Conservation (phyloP, 139 green algal genomes). For the Ulvella scutata region DNA sequence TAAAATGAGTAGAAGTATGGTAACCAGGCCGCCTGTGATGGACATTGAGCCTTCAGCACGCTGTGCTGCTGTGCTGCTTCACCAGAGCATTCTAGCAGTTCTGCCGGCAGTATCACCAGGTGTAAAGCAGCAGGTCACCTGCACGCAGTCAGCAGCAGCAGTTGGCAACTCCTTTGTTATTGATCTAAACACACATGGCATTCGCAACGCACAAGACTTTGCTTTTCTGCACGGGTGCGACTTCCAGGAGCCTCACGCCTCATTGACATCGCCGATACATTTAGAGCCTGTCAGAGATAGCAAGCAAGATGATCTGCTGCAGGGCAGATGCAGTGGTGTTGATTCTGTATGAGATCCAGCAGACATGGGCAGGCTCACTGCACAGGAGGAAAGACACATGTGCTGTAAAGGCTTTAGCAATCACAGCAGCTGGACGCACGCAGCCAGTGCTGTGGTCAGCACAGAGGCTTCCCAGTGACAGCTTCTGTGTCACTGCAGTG, state of each 20-base stretch:
- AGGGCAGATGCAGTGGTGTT: conserved; percentile 65
- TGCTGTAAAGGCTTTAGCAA: conserved; percentile 49
- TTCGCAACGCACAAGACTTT: conserved; percentile 45
- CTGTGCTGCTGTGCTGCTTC: conserved; percentile 65
- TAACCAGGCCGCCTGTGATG: conserved; percentile 27
- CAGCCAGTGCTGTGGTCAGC: conserved; percentile 64
- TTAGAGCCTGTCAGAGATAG: background rate
- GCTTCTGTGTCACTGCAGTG: conserved; percentile 43
- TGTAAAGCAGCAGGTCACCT: conserved; percentile 2
- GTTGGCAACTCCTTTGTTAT: conserved; percentile 63
- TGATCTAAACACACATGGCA: conserved; percentile 39
- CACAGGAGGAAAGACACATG: conserved; percentile 59
- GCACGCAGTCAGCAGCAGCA: conserved; percentile 12
- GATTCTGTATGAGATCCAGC: conserved; percentile 65
- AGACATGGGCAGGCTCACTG: conserved; percentile 58
- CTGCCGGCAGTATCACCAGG: conserved; percentile 31
- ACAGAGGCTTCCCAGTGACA: conserved; percentile 49
- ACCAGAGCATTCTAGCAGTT: conserved; percentile 45
- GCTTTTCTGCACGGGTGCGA: conserved; percentile 79
- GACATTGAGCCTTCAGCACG: conserved; percentile 51
- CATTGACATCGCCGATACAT: background rate
- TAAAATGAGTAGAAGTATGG: background rate
- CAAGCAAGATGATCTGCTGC: too few relatives aligned
- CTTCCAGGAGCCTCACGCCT: background rate
- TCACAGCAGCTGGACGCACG: conserved; percentile 52